phyloP scores from a whole-genome alignment of 257 asterid genomes.

The Nicotiana obtusifolia region DNA sequence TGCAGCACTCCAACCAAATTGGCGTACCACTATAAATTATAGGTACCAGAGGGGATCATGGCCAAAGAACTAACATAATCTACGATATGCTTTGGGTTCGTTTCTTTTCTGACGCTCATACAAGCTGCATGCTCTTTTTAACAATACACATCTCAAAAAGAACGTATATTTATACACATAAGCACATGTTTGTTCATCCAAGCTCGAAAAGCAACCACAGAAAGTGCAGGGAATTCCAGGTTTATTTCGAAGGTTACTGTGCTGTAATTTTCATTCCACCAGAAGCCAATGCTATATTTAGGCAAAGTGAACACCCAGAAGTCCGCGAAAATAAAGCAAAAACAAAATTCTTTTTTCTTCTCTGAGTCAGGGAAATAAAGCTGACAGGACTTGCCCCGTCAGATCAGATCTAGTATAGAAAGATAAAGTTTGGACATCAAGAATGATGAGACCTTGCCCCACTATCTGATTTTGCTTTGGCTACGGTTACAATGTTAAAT shows the following conservation, averaged over 20 bases:
- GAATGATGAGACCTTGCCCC: neutral
- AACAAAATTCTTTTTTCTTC: neutral
- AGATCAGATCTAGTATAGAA: neutral
- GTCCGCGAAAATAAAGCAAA: neutral
- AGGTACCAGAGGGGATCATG: neutral
- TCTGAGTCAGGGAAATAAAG: neutral
- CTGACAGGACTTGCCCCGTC: neutral
- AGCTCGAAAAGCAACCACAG: neutral
- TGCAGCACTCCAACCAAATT: neutral
- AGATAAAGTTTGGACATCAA: neutral
- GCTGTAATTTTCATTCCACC: neutral
- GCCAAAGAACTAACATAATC: neutral
- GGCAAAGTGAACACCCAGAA: neutral
- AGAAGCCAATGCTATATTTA: neutral
- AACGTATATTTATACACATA: neutral
- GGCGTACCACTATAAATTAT: neutral
- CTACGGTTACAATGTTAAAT: neutral
- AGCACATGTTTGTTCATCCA: neutral
- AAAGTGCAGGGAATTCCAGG: neutral
- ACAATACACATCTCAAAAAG: neutral
- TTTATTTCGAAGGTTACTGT: neutral
- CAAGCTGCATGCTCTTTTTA: neutral
- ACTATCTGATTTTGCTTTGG: neutral
- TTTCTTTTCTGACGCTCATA: neutral
- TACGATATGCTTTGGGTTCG: neutral